Evolutionary conservation across 2,329 filamentous ascomycete genomes (phyloP).

Genomic region (Fusarium sp.): DNA sequence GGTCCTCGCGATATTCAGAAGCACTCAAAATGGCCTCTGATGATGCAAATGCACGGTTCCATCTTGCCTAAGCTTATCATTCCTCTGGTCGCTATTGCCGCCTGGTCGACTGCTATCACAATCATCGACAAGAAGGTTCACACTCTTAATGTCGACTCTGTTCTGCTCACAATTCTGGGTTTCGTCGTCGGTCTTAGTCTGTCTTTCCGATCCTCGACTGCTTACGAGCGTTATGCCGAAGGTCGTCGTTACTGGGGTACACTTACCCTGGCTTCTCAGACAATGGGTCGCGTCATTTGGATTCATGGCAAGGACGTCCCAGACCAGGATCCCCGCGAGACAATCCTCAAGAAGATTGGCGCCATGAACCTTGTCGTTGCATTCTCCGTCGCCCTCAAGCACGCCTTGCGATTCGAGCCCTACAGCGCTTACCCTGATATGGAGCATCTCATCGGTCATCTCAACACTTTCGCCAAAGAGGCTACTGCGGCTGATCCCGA

Average conservation of each 20-base stretch:
- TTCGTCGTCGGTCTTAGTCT: slow-evolving; percentile 84
- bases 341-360: slow-evolving; percentile 76
- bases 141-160: slow-evolving; percentile 55
- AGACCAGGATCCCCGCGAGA: slow-evolving; percentile 66
- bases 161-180: slow-evolving; percentile 79
- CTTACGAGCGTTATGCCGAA: slow-evolving; percentile 78
- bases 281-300: slow-evolving; percentile 84
- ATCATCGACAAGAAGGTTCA: slow-evolving; percentile 57
- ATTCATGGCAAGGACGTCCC: slow-evolving; percentile 74
- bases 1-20: slow-evolving; percentile 76
- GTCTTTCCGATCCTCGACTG: slow-evolving; percentile 80
- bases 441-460: slow-evolving; percentile 73
- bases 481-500: slow-evolving; percentile 57
- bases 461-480: slow-evolving; percentile 77
- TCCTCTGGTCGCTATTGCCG: slow-evolving; percentile 70
- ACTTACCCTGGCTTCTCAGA: slow-evolving; percentile 70
- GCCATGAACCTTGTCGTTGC: slow-evolving; percentile 82
- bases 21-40: slow-evolving; percentile 81
- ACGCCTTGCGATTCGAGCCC: slow-evolving; percentile 85
- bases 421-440: slow-evolving; percentile 82
- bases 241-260: slow-evolving; percentile 72
- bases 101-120: slow-evolving; percentile 75
- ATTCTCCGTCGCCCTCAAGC: slow-evolving; percentile 82
- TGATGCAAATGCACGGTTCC: slow-evolving; percentile 80
- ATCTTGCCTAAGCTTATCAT: slow-evolving; percentile 80